Evolutionary conservation across 495 filamentous ascomycete genomes (phyloP), one percentile per base, ranked within the genome.

Genomic region (Xanthoparmelia taractica): DNA sequence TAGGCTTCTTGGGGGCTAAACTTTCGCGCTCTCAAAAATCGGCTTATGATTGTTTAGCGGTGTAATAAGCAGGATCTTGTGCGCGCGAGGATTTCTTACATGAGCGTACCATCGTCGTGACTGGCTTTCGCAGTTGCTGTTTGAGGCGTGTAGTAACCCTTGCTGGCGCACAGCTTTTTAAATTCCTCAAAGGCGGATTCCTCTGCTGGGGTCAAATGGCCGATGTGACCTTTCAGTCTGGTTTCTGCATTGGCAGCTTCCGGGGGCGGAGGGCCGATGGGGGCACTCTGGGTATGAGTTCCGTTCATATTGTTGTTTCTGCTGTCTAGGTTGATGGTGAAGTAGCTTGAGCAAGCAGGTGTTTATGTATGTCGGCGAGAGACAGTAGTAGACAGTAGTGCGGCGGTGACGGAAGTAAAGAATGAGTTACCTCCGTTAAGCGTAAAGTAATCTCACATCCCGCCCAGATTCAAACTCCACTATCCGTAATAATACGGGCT

Each of bases 1-100:
- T 87, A 90, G 1, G 92, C 92, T 23, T 70, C 68, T 59, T 64
- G 66, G 25, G 68, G 66, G 5, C 64, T 61, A 37, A 70, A 70
- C 29, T 63, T 68, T 25, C 68, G 68, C 47, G 68, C 68, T 59
- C 68, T 57, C 41, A 70, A 48, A 43, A 62, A 70, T 36, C 68
- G 68, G 25, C 68, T 70, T 41, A 20, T 33, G 47, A 37, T 17
- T 47, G 45, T n/a, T n/a, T 1, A 20, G 23, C 0, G 27, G 18
- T n/a, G 4, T 0, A n/a, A 20, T 2, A 8, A 43, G 45, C 6
- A 47, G 23, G 45, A 11, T 23, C 23, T 25, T 13, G 10, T 29
- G 48, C 12, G 27, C 12, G 48, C 48, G 31, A 4, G 48, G 2
- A 31, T 15, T 0, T 7, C 60, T 25, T 59, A 70, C 68, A 70